Percentiles rank a stretch among this genome's conserved stretches.
Evolutionary conservation across 2,329 filamentous ascomycete genomes (phyloP).

Genomic region (Chaetomiaceae sp.): DNA sequence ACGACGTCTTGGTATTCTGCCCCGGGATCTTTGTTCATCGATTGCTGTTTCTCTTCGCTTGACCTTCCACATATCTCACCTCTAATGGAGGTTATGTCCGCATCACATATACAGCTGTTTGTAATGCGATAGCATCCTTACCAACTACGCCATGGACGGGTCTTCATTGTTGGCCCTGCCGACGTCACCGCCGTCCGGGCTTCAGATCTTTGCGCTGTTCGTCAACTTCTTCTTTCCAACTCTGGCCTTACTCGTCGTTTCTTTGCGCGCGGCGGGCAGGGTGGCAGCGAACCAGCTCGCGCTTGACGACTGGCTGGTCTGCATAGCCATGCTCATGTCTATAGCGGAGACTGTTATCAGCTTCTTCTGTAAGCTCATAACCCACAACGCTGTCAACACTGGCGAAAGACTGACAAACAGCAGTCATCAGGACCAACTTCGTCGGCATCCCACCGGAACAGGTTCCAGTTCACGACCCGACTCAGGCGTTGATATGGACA

Average conservation of each 20-base stretch:
- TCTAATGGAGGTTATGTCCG: slow-evolving; percentile 14
- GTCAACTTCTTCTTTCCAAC: slow-evolving; percentile 29
- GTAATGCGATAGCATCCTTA: slow-evolving; percentile 21
- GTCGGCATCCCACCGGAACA: slow-evolving; percentile 23
- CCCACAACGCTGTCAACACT: background rate
- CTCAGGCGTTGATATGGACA: slow-evolving; percentile 26
- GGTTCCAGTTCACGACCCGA: slow-evolving; percentile 24
- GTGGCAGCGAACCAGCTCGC: slow-evolving; percentile 24
- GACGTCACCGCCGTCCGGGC: slow-evolving; percentile 17
- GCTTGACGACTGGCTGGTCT: slow-evolving; percentile 29
- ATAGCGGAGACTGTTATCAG: slow-evolving; percentile 26
- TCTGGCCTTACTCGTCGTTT: slow-evolving; percentile 25
- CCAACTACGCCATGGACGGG: slow-evolving; percentile 21
- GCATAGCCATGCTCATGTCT: slow-evolving; percentile 28
- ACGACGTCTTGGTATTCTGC: slow-evolving; percentile 7
- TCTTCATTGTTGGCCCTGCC: slow-evolving; percentile 15
- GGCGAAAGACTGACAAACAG: slow-evolving; percentile 2
- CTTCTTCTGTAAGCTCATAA: slow-evolving; percentile 26
- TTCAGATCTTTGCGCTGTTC: slow-evolving; percentile 27
- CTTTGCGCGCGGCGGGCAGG: slow-evolving; percentile 24
- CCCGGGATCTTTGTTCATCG: slow-evolving; percentile 10
- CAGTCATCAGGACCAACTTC: slow-evolving; percentile 30
- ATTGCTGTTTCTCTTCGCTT: slow-evolving; percentile 4
- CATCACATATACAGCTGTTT: slow-evolving; percentile 14
- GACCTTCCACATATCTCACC: background rate